A percentile compares a stretch with the other conserved stretches of the same genome.
phyloP scores from a whole-genome alignment of 1,139 yeast genomes.

The Hyphopichia wangnamkhiaoensis region DNA sequence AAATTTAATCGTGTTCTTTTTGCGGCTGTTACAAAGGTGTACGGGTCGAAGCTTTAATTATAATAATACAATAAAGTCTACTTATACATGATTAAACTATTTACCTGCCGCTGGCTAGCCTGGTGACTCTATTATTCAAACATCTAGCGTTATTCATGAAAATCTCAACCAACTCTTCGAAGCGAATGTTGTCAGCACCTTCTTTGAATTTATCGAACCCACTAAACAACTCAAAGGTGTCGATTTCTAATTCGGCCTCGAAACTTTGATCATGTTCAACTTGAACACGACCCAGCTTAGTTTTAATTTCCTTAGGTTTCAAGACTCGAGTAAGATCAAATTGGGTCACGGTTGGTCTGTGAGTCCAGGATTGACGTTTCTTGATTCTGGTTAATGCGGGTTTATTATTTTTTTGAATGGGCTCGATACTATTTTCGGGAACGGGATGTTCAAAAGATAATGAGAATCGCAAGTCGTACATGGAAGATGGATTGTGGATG shows the following conservation, averaged over 20 bases:
- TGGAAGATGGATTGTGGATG: slow-evolving; percentile 73
- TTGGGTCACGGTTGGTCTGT: slow-evolving; percentile 66
- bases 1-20: background rate
- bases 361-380: slow-evolving; percentile 63
- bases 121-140: slow-evolving; percentile 47
- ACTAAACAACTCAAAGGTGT: slow-evolving; percentile 58
- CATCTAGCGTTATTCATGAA: slow-evolving; percentile 70
- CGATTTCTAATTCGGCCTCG: slow-evolving; percentile 77
- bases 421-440: slow-evolving; percentile 51
- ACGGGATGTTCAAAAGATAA: slow-evolving; percentile 77
- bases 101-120: slow-evolving; percentile 29
- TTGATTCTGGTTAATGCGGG: slow-evolving; percentile 61
- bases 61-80: slow-evolving; percentile 3
- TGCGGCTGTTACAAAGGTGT: background rate
- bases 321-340: slow-evolving; percentile 70
- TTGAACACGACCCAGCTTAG: slow-evolving; percentile 40
- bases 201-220: slow-evolving; percentile 57
- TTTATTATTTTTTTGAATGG: slow-evolving; percentile 35
- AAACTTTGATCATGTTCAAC: slow-evolving; percentile 41
- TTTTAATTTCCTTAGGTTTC: slow-evolving; percentile 47
- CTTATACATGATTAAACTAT: background rate
- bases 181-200: slow-evolving; percentile 59
- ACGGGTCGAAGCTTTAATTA: too few species aligned
- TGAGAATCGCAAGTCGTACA: slow-evolving; percentile 76
- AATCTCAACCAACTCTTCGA: slow-evolving; percentile 70